phyloP scores from a whole-genome alignment of 345 rosid species.

The Salix suchowensis region DNA sequence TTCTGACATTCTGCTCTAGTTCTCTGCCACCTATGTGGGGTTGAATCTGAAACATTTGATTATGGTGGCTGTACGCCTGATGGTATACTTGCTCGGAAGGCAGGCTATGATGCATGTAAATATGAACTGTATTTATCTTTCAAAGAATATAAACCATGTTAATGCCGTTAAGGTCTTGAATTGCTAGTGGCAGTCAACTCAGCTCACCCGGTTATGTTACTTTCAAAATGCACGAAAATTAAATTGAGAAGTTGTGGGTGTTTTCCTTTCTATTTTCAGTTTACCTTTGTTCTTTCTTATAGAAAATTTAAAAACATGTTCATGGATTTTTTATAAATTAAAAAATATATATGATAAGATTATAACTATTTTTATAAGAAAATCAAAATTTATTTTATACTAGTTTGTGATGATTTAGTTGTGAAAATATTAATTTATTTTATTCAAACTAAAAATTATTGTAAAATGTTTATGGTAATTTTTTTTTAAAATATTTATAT shows the following conservation, averaged over 20 bases:
- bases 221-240: background rate
- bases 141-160: background rate
- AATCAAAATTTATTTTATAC: no score
- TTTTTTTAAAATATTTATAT: no score
- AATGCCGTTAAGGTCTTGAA: background rate
- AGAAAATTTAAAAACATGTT: no score
- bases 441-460: no score
- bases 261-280: no score
- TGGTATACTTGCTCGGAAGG: background rate
- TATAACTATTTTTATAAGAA: no score
- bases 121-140: background rate
- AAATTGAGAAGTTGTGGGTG: background rate
- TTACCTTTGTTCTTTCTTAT: no score
- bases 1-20: conserved; percentile 8
- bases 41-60: background rate
- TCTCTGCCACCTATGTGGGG: background rate
- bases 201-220: background rate
- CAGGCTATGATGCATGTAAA: background rate
- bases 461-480: no score
- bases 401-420: no score
- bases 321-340: no score
- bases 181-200: background rate
- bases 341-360: no score
- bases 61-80: background rate
- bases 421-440: no score